phyloP scores from a whole-genome alignment of 345 rosid species.

The Hibiscus mutabilis region DNA sequence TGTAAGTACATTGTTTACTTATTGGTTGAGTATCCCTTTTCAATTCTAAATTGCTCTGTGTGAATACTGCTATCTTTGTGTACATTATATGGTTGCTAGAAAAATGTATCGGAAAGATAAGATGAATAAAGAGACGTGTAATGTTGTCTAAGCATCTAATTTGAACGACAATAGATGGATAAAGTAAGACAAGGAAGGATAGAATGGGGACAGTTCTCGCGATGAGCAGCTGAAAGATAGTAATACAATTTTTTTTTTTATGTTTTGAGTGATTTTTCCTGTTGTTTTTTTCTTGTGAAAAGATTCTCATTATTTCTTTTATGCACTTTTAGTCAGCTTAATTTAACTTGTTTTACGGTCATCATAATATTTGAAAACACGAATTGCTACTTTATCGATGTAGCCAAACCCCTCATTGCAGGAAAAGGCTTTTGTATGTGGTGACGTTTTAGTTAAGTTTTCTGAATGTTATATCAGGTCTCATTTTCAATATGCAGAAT shows the following conservation, averaged over 20 bases:
- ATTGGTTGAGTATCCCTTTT: conserved; percentile 10
- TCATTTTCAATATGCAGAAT: conserved; percentile 35
- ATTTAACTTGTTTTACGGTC: neutral
- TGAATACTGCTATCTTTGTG: conserved; percentile 1
- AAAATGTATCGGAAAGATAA: neutral
- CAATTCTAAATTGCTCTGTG: neutral
- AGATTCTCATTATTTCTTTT: neutral
- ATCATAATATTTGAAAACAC: neutral
- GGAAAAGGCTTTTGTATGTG: neutral
- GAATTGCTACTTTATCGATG: neutral
- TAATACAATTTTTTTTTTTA: neutral
- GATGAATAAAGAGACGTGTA: neutral
- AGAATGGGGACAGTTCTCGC: neutral
- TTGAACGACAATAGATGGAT: neutral
- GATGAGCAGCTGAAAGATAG: neutral
- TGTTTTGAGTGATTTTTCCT: neutral
- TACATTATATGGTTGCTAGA: neutral
- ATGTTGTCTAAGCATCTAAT: neutral
- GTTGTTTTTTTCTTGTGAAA: neutral
- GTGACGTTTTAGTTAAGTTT: neutral
- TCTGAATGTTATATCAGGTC: conserved; percentile 7
- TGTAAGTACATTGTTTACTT: conserved; percentile 41
- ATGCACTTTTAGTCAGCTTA: neutral
- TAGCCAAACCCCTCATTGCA: neutral
- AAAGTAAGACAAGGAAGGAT: neutral